Evolutionary conservation across 345 rosid genomes (phyloP), one percentile per base, ranked within the genome.

Genomic region (Gossypium stocksii): DNA sequence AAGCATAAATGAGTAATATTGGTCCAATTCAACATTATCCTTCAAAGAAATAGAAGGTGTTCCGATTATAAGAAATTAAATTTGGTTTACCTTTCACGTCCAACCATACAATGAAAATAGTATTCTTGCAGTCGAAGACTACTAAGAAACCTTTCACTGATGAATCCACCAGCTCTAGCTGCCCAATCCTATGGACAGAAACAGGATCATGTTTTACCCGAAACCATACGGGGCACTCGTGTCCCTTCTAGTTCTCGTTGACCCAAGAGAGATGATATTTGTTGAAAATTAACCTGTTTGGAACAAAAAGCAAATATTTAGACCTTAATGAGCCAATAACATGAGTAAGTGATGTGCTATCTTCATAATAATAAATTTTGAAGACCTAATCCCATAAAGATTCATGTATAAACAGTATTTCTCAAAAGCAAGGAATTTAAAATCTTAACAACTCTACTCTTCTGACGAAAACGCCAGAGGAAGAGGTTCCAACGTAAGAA

Each of bases 71-170:
- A 68, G 72, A 48, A 68, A 68, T 58, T 44, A 44, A 19, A 27
- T 65, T 65, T 65, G 17, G 16, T 43, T 85, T 89, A 94, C 99
- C 99, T 98, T 84, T 95, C 98, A 77, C 98, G 93, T 63, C 99
- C 99, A 79, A 98, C 97, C 99, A 95, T 95, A 86, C 99, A 95
- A 80, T 95, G 99, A 78, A 93, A 95, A 81, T 92, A 95, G 83
- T 95, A 95, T 80, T 95, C 99, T 86, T 95, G 99, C 19, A 97
- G 99, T 25, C 98, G 99, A 83, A 95, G 98, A 71, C 99, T 98
- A 62, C 94, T 86, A 69, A 95, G 97, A 78, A 95, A 95, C 67
- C 99, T 93, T 77, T 95, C 99, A 74, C 87, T 87, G 71, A 95
- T 91, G 79, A 88, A 95, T 53, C 99, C 99, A 20, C 99, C 99